Evolutionary conservation across 257 asterid species (phyloP).

Genomic region (Osmanthus fragrans): DNA sequence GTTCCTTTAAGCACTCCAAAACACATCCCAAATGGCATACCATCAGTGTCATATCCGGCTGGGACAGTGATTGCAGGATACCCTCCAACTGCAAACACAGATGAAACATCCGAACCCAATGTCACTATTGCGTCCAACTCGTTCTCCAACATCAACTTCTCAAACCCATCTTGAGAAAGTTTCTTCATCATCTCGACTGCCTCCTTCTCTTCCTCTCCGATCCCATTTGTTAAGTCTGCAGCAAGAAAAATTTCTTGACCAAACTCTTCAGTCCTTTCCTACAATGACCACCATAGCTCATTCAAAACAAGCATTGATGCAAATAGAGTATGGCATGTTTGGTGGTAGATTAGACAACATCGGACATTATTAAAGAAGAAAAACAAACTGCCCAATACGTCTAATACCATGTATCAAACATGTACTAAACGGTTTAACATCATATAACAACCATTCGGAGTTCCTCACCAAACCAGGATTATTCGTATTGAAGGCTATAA

Average conservation of each 20-base stretch:
- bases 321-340: neutral
- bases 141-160: constrained; percentile 54
- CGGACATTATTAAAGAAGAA: neutral
- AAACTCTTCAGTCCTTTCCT: constrained; percentile 39
- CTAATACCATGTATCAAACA: neutral
- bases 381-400: neutral
- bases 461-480: constrained; percentile 47
- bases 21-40: constrained; percentile 64
- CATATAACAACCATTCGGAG: neutral
- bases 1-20: constrained; percentile 69
- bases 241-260: constrained; percentile 55
- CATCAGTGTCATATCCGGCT: constrained; percentile 55
- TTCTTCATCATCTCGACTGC: constrained; percentile 47
- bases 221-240: constrained; percentile 54
- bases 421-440: neutral
- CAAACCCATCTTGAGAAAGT: constrained; percentile 49
- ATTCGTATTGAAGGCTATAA: constrained; percentile 59
- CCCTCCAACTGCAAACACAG: constrained; percentile 65
- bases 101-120: constrained; percentile 37
- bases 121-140: constrained; percentile 58
- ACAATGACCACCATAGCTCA: constrained; percentile 3
- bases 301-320: neutral
- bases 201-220: constrained; percentile 41
- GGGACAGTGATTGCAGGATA: constrained; percentile 65
- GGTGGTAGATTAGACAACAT: neutral